A percentile compares a stretch with the other conserved stretches of the same genome.
These are phyloP conservation scores for Nothomitra cinnamomea DNA, from an alignment of 2,329 filamentous ascomycete species.

Conservation along the genomic window DNA sequence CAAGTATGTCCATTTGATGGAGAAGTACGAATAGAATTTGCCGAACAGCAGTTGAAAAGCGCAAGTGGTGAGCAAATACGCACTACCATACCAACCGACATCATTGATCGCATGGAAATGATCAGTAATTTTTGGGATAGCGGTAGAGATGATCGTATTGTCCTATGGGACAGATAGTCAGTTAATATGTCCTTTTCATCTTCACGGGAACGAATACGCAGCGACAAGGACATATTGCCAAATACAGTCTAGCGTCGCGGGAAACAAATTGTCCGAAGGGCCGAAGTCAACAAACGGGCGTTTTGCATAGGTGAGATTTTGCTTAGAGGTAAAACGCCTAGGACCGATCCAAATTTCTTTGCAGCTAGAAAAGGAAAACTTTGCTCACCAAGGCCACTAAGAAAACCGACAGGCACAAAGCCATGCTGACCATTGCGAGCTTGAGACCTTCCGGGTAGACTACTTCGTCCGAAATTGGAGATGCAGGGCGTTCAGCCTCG, in stretches of 20 bases:
- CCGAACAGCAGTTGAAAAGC: conserved; percentile 7
- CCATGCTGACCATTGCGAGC: conserved; percentile 10
- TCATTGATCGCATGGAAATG: conserved; percentile 7
- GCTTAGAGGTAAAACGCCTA: too few relatives aligned
- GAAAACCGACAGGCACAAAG: conserved; percentile 12
- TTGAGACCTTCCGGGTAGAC: conserved; percentile 10
- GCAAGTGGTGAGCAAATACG: conserved; percentile 6
- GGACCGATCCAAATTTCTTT: too few relatives aligned
- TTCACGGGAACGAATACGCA: neutral
- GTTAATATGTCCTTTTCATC: neutral
- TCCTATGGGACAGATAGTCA: neutral
- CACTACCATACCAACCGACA: conserved; percentile 8
- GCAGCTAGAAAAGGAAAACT: neutral
- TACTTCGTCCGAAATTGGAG: neutral
- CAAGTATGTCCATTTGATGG: conserved; percentile 7
- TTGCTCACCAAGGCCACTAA: conserved; percentile 8
- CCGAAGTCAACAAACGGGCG: too few relatives aligned
- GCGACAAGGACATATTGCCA: neutral
- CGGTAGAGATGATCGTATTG: conserved; percentile 6
- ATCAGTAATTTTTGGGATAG: conserved; percentile 7
- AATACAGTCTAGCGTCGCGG: neutral
- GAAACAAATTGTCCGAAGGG: too few relatives aligned
- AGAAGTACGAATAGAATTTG: conserved; percentile 7
- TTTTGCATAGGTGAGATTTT: too few relatives aligned
- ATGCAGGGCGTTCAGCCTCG: neutral